Percentiles rank a stretch among this genome's conserved stretches.
Evolutionary conservation across 805 yeast genomes (phyloP).

Genomic region (Jamesozyma jinghongensis): DNA sequence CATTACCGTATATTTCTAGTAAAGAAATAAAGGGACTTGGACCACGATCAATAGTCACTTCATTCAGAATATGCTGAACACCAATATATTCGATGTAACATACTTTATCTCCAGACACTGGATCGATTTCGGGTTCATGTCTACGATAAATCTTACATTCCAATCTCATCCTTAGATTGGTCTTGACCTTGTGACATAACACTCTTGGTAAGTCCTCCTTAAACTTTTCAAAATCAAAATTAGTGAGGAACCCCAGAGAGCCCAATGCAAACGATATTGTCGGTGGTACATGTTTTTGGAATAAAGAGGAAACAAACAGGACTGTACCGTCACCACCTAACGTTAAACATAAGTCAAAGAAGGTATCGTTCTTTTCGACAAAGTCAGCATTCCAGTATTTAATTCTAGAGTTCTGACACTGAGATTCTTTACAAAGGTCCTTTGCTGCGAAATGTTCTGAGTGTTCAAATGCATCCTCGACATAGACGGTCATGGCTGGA

Average conservation of each 20-base stretch:
- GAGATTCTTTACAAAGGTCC: constrained; percentile 37
- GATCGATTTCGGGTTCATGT: constrained; percentile 25
- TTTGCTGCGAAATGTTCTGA: constrained; percentile 54
- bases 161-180: constrained; percentile 77
- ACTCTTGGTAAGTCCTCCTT: constrained; percentile 47
- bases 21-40: constrained; percentile 86
- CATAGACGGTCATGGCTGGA: constrained; percentile 45
- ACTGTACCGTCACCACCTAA: constrained; percentile 97
- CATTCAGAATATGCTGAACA: constrained; percentile 71
- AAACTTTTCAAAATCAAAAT: constrained; percentile 68
- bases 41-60: constrained; percentile 83
- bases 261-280: constrained; percentile 82
- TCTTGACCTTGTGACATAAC: constrained; percentile 59
- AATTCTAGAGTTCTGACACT: constrained; percentile 36
- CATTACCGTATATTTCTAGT: constrained; percentile 83
- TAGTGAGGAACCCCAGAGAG: constrained; percentile 82
- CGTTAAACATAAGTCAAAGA: constrained; percentile 69
- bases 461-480: constrained; percentile 56
- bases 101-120: constrained; percentile 39
- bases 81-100: constrained; percentile 32
- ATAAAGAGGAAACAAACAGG: constrained; percentile 72
- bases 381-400: constrained; percentile 61
- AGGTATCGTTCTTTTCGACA: constrained; percentile 32
- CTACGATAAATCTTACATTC: constrained; percentile 60
- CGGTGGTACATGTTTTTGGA: constrained; percentile 82